A percentile compares a stretch with the other conserved stretches of the same genome.
phyloP scores from a whole-genome alignment of 2,329 filamentous ascomycete species.

The Albifimbria verrucaria region DNA sequence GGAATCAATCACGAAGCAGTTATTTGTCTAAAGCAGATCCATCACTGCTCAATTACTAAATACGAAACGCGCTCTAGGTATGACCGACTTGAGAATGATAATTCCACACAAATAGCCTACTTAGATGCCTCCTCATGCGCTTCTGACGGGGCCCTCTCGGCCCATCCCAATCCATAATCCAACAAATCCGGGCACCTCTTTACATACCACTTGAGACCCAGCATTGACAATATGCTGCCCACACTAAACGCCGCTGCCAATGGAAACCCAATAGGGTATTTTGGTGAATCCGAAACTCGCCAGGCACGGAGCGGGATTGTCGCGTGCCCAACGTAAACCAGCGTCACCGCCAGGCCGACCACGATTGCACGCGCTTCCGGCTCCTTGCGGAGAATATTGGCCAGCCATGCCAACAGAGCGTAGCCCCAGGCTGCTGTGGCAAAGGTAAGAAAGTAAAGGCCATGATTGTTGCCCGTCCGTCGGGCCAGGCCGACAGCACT shows the following conservation, averaged over 20 bases:
- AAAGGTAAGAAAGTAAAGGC: slow-evolving; percentile 33
- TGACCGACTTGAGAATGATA: too few species aligned
- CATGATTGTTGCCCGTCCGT: slow-evolving; percentile 29
- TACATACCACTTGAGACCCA: slow-evolving; percentile 16
- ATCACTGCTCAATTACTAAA: too few species aligned
- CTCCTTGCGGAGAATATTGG: slow-evolving; percentile 23
- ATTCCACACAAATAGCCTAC: too few species aligned
- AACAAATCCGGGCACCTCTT: slow-evolving; percentile 11
- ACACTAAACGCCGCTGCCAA: slow-evolving; percentile 14
- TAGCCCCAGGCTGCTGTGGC: slow-evolving; percentile 30
- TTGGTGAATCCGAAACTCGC: slow-evolving; percentile 16
- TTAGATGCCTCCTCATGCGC: not conserved
- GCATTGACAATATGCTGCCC: slow-evolving; percentile 15
- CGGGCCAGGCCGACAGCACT: slow-evolving; percentile 30
- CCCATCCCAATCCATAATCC: slow-evolving; percentile 11
- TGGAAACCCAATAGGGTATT: slow-evolving; percentile 16
- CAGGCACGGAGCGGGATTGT: slow-evolving; percentile 17
- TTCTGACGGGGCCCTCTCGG: not conserved
- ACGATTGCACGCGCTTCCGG: slow-evolving; percentile 22
- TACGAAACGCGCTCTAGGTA: too few species aligned
- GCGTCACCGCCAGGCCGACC: slow-evolving; percentile 13
- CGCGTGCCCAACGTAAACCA: slow-evolving; percentile 18
- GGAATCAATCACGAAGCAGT: too few species aligned
- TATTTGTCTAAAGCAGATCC: too few species aligned
- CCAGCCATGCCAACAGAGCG: slow-evolving; percentile 24